Evolutionary conservation across 2,329 filamentous ascomycete genomes (phyloP), one percentile per base, ranked within the genome.

Genomic region (Fusarium sp.): DNA sequence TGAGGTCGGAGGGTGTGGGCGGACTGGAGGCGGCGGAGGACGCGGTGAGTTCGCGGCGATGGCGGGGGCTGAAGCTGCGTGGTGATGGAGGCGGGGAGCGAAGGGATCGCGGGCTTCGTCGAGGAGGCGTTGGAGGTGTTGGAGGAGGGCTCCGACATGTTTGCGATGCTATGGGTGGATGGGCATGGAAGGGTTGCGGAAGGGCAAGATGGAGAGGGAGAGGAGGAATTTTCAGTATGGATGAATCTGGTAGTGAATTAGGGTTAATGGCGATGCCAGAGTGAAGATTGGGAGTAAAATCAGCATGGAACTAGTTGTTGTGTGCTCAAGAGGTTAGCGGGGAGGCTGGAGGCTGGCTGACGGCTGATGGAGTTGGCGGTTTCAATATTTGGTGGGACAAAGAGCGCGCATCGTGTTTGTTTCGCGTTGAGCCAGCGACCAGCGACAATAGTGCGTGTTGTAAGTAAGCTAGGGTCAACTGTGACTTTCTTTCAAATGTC

Each of bases 1-100:
- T 81, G 76, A 60, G 82, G 81, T 73, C 86, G 85, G 67, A 93
- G 80, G 79, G 86, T 83, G 81, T 93, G 91, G 55, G 92, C 91
- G 31, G 91, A 93, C 79, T 93, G 90, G 29, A 93, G 87, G 77
- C 90, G 90, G 72, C 91, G 87, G 65, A 93, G 83, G 50, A 87
- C 86, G 74, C 91, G 87, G 76, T 89, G 87, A 25, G 88, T 88
- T 67, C 88, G 86, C 44, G 89, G 89, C 27, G 89, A 89, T 23
- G 87, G 84, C 66, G 88, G 85, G 51, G 84, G 78, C 73, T 86
- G 83, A 58, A 86, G 80, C 68, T 86, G 81, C 38, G 83, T 79
- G 36, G 79, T 77, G 62, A 80, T 64, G 38, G 72, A 63, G 60
- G 69, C 64, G 38, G 71, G 68, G 40, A 74, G 69, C 44, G 69